phyloP scores from a whole-genome alignment of 345 rosid species.

The Gossypium anomalum region DNA sequence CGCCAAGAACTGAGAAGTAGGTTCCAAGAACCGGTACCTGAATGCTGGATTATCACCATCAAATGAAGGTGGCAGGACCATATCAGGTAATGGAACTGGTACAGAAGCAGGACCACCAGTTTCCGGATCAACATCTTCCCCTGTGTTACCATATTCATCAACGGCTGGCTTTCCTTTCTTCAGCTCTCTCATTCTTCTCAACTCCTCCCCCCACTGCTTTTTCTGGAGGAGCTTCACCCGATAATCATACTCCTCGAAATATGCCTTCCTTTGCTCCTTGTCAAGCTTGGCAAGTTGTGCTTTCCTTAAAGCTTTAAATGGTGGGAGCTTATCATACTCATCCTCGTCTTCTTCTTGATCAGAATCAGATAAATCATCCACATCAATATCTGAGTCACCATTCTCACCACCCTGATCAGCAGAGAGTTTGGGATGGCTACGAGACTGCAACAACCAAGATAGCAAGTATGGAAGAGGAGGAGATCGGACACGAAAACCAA shows the following conservation, averaged over 20 bases:
- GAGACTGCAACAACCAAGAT: conserved; percentile 94
- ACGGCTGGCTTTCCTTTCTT: conserved; percentile 60
- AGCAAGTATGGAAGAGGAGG: conserved; percentile 92
- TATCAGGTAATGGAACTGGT: conserved; percentile 83
- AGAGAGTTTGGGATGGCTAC: conserved; percentile 73
- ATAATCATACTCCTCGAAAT: conserved; percentile 91
- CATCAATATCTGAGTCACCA: conserved; percentile 74
- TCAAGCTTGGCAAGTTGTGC: conserved; percentile 73
- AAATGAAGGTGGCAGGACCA: conserved; percentile 86
- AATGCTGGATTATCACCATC: conserved; percentile 80
- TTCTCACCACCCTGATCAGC: conserved; percentile 76
- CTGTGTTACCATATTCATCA: conserved; percentile 50
- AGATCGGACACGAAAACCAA: conserved; percentile 79
- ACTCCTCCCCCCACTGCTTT: conserved; percentile 87
- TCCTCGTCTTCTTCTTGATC: conserved; percentile 84
- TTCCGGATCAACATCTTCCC: conserved; percentile 73
- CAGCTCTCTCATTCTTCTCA: conserved; percentile 75
- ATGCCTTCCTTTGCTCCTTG: conserved; percentile 75
- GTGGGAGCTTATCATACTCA: conserved; percentile 90
- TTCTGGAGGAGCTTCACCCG: conserved; percentile 90
- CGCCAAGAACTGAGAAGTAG: conserved; percentile 73
- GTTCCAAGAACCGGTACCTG: conserved; percentile 88
- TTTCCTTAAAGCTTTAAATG: conserved; percentile 82
- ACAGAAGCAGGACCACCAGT: conserved; percentile 75
- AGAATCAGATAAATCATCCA: conserved; percentile 74